Conservation (phyloP, 257 asterid species). For the Penstemon eatonii region DNA sequence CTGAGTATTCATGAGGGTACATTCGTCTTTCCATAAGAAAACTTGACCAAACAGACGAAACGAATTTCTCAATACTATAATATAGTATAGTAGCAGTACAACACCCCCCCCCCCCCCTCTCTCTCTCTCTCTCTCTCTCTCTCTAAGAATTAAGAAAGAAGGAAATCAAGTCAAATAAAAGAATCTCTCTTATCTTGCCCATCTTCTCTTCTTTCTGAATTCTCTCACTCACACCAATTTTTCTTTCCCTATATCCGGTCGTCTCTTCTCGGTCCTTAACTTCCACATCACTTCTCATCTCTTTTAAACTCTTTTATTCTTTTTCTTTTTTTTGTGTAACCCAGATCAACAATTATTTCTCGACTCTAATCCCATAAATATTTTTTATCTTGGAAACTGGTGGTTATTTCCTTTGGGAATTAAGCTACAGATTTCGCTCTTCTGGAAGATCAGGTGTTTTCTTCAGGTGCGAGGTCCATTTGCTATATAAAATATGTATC, state of each 20-base stretch:
- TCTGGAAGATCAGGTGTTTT: constrained; percentile 20
- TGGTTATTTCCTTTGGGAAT: constrained; percentile 1
- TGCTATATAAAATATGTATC: neutral
- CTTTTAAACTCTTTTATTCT: constrained; percentile 6
- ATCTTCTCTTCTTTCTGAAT: constrained; percentile 1
- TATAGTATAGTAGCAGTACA: neutral
- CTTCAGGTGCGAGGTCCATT: constrained; percentile 18
- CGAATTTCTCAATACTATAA: neutral
- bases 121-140: no score
- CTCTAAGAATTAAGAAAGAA: no score
- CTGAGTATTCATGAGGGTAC: neutral
- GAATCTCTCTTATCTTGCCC: constrained; percentile 20
- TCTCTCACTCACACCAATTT: constrained; percentile 29
- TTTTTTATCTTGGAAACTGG: neutral
- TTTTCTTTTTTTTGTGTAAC: neutral
- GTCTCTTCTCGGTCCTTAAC: constrained; percentile 20
- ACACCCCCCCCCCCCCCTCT: neutral
- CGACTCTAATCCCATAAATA: neutral
- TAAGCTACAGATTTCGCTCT: constrained; percentile 8
- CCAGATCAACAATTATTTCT: constrained; percentile 12
- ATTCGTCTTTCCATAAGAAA: neutral
- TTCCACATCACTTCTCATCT: constrained; percentile 20
- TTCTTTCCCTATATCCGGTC: constrained; percentile 22
- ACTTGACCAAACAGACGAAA: neutral
- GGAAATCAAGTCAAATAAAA: neutral